A percentile compares a stretch with the other conserved stretches of the same genome.
Evolutionary conservation across 495 filamentous ascomycete genomes (phyloP).

Genomic region (Thermochaetoides thermophila): DNA sequence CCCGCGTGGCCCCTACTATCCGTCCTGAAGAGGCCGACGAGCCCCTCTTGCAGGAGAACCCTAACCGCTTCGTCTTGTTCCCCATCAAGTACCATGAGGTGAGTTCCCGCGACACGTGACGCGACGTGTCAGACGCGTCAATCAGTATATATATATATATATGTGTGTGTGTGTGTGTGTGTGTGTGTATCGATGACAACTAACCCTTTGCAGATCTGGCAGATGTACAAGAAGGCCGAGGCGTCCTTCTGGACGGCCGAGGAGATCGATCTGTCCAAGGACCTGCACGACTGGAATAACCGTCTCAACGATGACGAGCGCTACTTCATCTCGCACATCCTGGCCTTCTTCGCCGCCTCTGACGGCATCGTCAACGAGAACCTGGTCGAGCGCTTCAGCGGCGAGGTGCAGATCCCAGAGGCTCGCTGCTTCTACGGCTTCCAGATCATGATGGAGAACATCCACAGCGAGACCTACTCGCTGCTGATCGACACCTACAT

Average conservation of each 20-base stretch:
- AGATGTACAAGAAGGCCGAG: constrained; percentile 99
- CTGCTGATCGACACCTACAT: constrained; percentile 99
- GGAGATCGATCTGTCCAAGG: constrained; percentile 97
- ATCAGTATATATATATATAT: constrained; percentile 34
- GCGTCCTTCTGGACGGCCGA: constrained; percentile 99
- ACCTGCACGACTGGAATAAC: constrained; percentile 98
- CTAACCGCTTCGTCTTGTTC: constrained; percentile 91
- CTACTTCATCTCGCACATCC: constrained; percentile 95
- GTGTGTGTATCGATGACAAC: no score
- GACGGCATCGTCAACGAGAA: constrained; percentile 99
- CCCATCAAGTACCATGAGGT: constrained; percentile 99
- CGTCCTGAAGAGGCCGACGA: constrained; percentile 66
- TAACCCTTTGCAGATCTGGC: constrained; percentile 63
- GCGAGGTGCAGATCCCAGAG: constrained; percentile 93
- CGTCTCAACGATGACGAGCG: constrained; percentile 90
- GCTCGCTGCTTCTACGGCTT: constrained; percentile 99
- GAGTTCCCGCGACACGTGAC: constrained; percentile 28
- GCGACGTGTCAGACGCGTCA: constrained; percentile 48
- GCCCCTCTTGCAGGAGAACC: constrained; percentile 90
- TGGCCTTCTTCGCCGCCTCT: constrained; percentile 98
- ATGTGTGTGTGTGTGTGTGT: no score
- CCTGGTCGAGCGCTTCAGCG: constrained; percentile 92
- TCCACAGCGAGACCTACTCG: constrained; percentile 99
- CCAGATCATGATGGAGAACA: constrained; percentile 99
- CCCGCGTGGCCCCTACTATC: constrained; percentile 41